A percentile compares a stretch with the other conserved stretches of the same genome.
These are phyloP conservation scores for Cladosporium colombiae DNA, from an alignment of 2,329 filamentous ascomycete species.

Conservation along the genomic window DNA sequence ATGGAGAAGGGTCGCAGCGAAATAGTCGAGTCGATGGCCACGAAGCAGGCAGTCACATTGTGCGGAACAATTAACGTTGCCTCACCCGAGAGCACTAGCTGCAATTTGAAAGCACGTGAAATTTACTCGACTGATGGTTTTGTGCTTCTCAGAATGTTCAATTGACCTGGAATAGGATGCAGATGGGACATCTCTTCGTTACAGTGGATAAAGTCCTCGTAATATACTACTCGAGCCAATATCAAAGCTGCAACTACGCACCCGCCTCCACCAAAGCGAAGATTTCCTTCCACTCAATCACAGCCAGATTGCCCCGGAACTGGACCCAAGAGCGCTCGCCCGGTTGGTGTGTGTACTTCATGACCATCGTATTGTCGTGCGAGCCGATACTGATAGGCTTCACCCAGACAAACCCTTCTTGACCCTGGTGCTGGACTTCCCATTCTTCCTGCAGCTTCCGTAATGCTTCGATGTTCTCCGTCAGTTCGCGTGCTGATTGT, in stretches of 20 bases:
- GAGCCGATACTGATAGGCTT: not conserved
- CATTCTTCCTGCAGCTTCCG: not conserved
- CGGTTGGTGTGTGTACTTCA: not conserved
- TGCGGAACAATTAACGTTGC: not conserved
- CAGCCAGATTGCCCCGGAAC: not conserved
- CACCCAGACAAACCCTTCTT: not conserved
- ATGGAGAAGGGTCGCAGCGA: not conserved
- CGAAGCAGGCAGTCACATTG: not conserved
- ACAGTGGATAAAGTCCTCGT: too few species aligned
- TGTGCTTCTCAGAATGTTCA: not conserved
- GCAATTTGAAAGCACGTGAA: not conserved
- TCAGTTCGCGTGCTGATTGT: not conserved
- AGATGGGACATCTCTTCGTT: not conserved
- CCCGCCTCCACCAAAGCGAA: not conserved
- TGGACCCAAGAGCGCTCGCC: not conserved
- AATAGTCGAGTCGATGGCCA: not conserved
- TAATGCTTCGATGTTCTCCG: not conserved
- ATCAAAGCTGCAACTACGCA: not conserved
- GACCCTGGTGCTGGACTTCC: not conserved
- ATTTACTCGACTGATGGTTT: not conserved
- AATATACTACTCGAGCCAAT: not conserved
- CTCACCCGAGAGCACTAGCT: not conserved
- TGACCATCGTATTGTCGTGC: not conserved
- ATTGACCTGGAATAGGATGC: not conserved
- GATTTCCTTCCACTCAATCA: not conserved